Evolutionary conservation across 2,329 filamentous ascomycete genomes (phyloP).

Genomic region (Hortaea sp.): DNA sequence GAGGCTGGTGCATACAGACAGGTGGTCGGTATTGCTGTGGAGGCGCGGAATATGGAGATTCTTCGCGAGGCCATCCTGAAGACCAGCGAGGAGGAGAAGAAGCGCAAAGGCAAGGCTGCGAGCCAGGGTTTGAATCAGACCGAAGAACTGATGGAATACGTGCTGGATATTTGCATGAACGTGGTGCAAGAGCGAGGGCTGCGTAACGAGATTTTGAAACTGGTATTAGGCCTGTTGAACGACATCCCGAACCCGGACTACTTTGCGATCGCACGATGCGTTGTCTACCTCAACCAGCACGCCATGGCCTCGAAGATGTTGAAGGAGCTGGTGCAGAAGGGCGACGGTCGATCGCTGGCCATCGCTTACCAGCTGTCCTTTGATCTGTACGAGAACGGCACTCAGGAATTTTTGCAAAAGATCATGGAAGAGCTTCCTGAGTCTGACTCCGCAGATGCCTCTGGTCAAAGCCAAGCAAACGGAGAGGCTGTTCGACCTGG

Average conservation of each 20-base stretch:
- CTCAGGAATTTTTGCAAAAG: constrained; percentile 89
- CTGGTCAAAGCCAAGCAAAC: constrained; percentile 26
- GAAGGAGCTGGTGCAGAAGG: constrained; percentile 67
- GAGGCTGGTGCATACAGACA: constrained; percentile 80
- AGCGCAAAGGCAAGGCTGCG: constrained; percentile 45
- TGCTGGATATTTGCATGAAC: constrained; percentile 92
- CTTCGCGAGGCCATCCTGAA: constrained; percentile 78
- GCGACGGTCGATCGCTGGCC: constrained; percentile 66
- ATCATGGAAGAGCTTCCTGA: constrained; percentile 71
- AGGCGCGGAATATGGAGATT: constrained; percentile 84
- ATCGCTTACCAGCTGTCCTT: constrained; percentile 97
- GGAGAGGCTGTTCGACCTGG: constrained; percentile 26
- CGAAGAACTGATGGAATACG: constrained; percentile 94
- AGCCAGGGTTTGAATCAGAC: constrained; percentile 50
- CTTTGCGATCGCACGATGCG: constrained; percentile 95
- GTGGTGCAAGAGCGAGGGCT: constrained; percentile 88
- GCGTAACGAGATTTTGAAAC: constrained; percentile 70
- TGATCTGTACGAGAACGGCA: constrained; percentile 96
- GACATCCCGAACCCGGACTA: constrained; percentile 90
- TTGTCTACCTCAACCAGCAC: constrained; percentile 89
- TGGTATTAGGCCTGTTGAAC: constrained; percentile 92
- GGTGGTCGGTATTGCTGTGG: constrained; percentile 91
- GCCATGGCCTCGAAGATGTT: constrained; percentile 83
- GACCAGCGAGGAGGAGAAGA: constrained; percentile 75
- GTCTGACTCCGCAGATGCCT: constrained; percentile 37